These are phyloP conservation scores for Heracleum sosnowskyi DNA, from an alignment of 129 eudicot species.

Conservation along the genomic window DNA sequence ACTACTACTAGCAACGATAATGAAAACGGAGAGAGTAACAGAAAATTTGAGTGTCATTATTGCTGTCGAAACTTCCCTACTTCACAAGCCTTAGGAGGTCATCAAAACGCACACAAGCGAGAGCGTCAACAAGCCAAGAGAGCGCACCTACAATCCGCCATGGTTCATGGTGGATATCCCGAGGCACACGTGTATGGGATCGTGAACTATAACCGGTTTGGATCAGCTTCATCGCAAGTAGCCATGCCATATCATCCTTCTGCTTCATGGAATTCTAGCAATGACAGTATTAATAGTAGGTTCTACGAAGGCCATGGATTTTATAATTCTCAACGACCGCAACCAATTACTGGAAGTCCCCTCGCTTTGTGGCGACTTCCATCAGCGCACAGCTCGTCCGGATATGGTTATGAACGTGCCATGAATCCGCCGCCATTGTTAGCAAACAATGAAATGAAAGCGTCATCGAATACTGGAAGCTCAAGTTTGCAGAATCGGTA, in stretches of 20 bases:
- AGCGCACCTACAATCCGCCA: constrained; percentile 77
- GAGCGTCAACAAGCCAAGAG: constrained; percentile 96
- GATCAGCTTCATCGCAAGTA: constrained; percentile 27
- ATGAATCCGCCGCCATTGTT: constrained; percentile 21
- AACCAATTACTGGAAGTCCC: constrained; percentile 68
- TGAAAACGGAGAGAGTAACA: constrained; percentile 31
- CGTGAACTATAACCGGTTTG: constrained; percentile 43
- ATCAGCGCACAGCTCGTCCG: constrained; percentile 18
- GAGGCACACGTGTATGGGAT: constrained; percentile 55
- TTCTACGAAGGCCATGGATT: constrained; percentile 22
- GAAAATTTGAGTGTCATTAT: constrained; percentile 93
- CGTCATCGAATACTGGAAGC: constrained; percentile 10
- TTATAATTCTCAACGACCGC: constrained; percentile 27
- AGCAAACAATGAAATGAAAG: constrained; percentile 12
- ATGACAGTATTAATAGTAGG: constrained; percentile 14
- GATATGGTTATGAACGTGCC: constrained; percentile 30
- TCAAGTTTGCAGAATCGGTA: constrained; percentile 32
- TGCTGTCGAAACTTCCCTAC: constrained; percentile 98
- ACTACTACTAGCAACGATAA: constrained; percentile 6
- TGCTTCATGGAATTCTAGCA: constrained; percentile 35
- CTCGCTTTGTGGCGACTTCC: constrained; percentile 67
- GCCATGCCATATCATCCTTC: constrained; percentile 25
- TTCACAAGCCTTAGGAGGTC: constrained; percentile 99
- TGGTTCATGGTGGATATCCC: constrained; percentile 36
- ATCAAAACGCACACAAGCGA: constrained; percentile 95